phyloP scores from a whole-genome alignment of 2,329 filamentous ascomycete species.

The Verticillium dahliae region DNA sequence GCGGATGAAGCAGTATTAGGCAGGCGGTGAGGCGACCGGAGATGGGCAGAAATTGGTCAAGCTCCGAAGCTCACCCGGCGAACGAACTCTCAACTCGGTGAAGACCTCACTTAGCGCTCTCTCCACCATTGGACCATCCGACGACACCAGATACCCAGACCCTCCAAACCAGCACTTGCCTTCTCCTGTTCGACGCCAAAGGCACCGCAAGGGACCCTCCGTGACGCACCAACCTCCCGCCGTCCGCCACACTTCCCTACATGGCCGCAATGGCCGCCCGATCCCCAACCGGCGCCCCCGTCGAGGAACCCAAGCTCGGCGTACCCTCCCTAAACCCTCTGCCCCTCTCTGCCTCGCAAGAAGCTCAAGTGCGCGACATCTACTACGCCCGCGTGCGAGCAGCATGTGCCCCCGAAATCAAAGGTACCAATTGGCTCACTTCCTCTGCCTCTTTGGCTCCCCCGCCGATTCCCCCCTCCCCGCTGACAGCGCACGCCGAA shows the following conservation, averaged over 20 bases:
- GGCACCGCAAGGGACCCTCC: background rate
- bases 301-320: conserved; percentile 19
- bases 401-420: conserved; percentile 71
- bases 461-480: no score
- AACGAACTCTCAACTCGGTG: background rate
- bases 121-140: conserved; percentile 2
- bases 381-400: conserved; percentile 74
- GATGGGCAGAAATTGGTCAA: background rate
- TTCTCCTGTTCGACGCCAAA: background rate
- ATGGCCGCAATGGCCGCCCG: conserved; percentile 35
- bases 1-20: background rate
- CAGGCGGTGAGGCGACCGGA: background rate
- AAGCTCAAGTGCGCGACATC: conserved; percentile 73
- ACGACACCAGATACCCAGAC: background rate
- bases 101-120: conserved; percentile 1
- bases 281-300: conserved; percentile 18
- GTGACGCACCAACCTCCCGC: background rate
- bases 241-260: conserved; percentile 1
- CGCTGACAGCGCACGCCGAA: background rate
- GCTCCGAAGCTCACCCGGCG: conserved; percentile 1
- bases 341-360: conserved; percentile 74
- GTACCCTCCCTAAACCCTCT: conserved; percentile 70
- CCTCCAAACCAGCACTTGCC: background rate
- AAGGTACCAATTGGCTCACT: conserved; percentile 42
- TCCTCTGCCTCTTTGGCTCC: background rate